phyloP scores from a whole-genome alignment of 768 basidiomycete genomes.

The Fistulinella prunicolor region DNA sequence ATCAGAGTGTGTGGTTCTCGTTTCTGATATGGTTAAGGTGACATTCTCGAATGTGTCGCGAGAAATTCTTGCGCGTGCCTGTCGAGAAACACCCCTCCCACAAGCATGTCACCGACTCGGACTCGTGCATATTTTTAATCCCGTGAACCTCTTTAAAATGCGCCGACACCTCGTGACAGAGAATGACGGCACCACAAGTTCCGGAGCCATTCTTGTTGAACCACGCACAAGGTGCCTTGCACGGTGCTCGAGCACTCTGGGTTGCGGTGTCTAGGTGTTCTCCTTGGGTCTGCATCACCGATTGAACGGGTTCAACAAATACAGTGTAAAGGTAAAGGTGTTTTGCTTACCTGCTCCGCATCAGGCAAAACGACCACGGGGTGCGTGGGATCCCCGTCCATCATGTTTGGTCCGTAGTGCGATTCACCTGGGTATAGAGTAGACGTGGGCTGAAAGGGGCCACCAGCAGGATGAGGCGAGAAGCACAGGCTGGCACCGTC shows the following conservation, averaged over 20 bases:
- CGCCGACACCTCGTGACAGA: neutral
- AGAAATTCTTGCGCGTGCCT: constrained; percentile 1
- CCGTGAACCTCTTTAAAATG: neutral
- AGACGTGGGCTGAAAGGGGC: neutral
- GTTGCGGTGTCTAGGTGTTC: neutral
- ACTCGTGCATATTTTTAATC: neutral
- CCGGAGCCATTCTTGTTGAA: neutral
- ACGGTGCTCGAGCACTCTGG: neutral
- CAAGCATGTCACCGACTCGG: neutral
- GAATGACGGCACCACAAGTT: neutral
- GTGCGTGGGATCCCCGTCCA: no score
- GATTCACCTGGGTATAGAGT: neutral
- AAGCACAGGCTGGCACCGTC: neutral
- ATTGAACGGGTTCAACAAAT: neutral
- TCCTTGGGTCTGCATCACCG: neutral
- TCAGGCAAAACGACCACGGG: no score
- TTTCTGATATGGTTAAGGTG: constrained; percentile 1
- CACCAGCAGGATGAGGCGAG: no score
- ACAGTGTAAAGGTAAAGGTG: neutral
- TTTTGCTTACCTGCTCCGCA: neutral
- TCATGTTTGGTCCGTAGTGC: neutral
- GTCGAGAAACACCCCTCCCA: neutral
- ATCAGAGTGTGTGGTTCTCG: neutral
- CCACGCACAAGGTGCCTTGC: neutral
- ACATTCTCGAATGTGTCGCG: neutral